Percentiles rank a stretch among this genome's conserved stretches.
Conservation (phyloP, 2,329 filamentous ascomycete species). For the Cladophialophora psammophila region DNA sequence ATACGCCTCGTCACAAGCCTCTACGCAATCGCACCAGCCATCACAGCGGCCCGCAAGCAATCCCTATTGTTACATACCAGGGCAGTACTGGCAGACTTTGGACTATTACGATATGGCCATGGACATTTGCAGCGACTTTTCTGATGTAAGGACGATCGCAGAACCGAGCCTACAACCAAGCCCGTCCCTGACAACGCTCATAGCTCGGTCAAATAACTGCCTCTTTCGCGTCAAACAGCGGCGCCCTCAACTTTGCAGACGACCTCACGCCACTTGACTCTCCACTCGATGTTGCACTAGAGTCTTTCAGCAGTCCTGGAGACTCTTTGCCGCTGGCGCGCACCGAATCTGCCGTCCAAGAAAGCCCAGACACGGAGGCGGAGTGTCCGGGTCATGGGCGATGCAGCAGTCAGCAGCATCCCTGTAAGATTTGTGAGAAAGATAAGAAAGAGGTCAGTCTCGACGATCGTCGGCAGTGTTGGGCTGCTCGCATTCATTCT, state of each 20-base stretch:
- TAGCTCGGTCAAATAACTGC: slow-evolving; percentile 12
- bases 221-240: slow-evolving; percentile 5
- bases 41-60: slow-evolving; percentile 4
- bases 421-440: slow-evolving; percentile 24
- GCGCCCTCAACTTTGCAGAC: neutral
- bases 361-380: slow-evolving; percentile 15
- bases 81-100: slow-evolving; percentile 28
- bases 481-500: neutral
- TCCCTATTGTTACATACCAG: slow-evolving; percentile 24
- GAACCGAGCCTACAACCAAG: neutral
- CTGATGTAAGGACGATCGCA: slow-evolving; percentile 22
- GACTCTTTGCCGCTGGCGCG: slow-evolving; percentile 7
- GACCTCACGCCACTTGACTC: slow-evolving; percentile 9
- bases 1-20: neutral
- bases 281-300: slow-evolving; percentile 17
- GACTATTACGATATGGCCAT: slow-evolving; percentile 28
- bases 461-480: neutral
- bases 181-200: slow-evolving; percentile 12
- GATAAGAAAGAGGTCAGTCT: slow-evolving; percentile 34
- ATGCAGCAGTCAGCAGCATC: slow-evolving; percentile 16
- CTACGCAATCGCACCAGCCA: neutral
- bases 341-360: slow-evolving; percentile 11
- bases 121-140: slow-evolving; percentile 22
- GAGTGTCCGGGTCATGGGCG: slow-evolving; percentile 20
- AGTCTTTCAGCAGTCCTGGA: slow-evolving; percentile 16